Evolutionary conservation across 108 stramenopile genomes (phyloP).

Genomic region (Cyclotella baltica): DNA sequence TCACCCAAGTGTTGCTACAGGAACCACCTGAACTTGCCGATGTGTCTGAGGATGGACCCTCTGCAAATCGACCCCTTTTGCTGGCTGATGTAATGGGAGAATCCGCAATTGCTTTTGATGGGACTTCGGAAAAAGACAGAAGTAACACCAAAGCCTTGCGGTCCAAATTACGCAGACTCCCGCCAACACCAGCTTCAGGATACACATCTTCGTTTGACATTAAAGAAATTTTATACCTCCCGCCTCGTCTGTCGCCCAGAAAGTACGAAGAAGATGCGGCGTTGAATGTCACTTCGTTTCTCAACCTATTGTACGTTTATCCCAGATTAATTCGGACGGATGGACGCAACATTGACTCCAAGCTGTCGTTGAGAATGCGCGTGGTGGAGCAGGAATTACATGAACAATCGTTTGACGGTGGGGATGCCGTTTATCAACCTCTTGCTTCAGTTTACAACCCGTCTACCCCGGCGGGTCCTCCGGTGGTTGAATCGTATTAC

Average conservation of each 20-base stretch:
- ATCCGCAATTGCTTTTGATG: conserved; percentile 70
- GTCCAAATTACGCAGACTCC: conserved; percentile 77
- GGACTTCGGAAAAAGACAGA: conserved; percentile 10
- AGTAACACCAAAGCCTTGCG: conserved; percentile 51
- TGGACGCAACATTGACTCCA: conserved; percentile 9
- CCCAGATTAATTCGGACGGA: conserved; percentile 58
- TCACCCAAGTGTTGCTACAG: conserved; percentile 70
- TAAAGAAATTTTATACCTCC: conserved; percentile 79
- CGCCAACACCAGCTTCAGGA: conserved; percentile 57
- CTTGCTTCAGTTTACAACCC: conserved; percentile 71
- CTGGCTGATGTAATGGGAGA: conserved; percentile 82
- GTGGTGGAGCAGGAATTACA: conserved; percentile 54
- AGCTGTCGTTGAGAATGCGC: conserved; percentile 60
- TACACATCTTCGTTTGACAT: conserved; percentile 74
- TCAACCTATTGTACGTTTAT: conserved; percentile 84
- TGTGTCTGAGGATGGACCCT: conserved; percentile 26
- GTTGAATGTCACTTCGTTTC: conserved; percentile 48
- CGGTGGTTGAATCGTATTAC: conserved; percentile 64
- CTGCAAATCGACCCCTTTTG: conserved; percentile 52
- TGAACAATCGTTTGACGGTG: conserved; percentile 46
- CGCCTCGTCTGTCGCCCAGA: conserved; percentile 60
- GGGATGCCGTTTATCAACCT: conserved; percentile 47
- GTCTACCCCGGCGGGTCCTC: conserved; percentile 68
- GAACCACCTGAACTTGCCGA: conserved; percentile 46
- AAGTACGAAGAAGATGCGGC: conserved; percentile 60